These are phyloP conservation scores for Rutstroemia sp. DNA, from an alignment of 2,329 filamentous ascomycete genomes.

Conservation along the genomic window DNA sequence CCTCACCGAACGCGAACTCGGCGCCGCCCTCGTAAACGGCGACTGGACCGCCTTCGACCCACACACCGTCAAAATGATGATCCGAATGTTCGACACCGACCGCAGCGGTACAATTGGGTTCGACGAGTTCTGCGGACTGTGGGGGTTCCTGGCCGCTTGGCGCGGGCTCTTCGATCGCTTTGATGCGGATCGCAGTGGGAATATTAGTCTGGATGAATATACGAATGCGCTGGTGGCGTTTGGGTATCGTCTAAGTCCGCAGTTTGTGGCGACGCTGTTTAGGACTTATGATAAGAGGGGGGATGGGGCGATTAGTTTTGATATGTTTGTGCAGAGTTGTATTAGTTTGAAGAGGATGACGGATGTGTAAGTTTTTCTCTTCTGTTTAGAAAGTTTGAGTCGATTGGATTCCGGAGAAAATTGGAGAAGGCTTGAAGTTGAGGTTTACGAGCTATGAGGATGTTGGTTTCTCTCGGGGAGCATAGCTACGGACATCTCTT, in stretches of 20 bases:
- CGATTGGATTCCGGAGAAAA: neutral
- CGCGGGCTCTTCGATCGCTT: slow-evolving; percentile 91
- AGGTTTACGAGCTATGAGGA: too few relatives aligned
- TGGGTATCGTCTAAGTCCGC: slow-evolving; percentile 79
- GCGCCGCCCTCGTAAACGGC: slow-evolving; percentile 87
- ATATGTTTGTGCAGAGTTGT: slow-evolving; percentile 95
- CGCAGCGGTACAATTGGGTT: slow-evolving; percentile 85
- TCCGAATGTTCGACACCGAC: slow-evolving; percentile 97
- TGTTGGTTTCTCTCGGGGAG: too few relatives aligned
- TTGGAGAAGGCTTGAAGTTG: too few relatives aligned
- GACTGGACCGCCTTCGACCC: slow-evolving; percentile 92
- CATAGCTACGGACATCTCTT: neutral
- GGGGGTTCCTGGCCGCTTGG: slow-evolving; percentile 95
- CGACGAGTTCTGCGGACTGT: slow-evolving; percentile 91
- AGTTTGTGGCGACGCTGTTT: slow-evolving; percentile 82
- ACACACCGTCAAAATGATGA: slow-evolving; percentile 97
- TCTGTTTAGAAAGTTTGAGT: neutral
- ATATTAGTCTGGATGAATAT: slow-evolving; percentile 82
- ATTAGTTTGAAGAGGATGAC: slow-evolving; percentile 98
- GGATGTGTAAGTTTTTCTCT: slow-evolving; percentile 52
- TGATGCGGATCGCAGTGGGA: slow-evolving; percentile 78
- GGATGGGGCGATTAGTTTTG: slow-evolving; percentile 75
- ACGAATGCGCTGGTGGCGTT: slow-evolving; percentile 86
- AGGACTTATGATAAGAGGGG: slow-evolving; percentile 76
- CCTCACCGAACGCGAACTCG: slow-evolving; percentile 79